These are phyloP conservation scores for Thozetella sp. DNA, from an alignment of 495 filamentous ascomycete genomes.

Conservation along the genomic window DNA sequence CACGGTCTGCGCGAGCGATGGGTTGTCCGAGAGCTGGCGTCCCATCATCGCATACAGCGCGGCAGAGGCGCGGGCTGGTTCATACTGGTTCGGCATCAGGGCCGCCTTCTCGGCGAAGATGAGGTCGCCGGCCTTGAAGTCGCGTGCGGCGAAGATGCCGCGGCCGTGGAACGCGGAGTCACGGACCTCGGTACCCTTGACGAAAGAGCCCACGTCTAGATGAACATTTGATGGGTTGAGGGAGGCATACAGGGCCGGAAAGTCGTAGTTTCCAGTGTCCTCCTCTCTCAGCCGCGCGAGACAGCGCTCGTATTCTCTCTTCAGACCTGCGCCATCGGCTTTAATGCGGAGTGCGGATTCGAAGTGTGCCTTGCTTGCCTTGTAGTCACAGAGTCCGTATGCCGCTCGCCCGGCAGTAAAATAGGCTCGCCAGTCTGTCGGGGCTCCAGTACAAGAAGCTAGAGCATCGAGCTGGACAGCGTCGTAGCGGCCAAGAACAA, in stretches of 20 bases:
- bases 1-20: constrained; percentile 38
- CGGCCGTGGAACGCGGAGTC: constrained; percentile 29
- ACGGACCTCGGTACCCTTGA: constrained; percentile 19
- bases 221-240: constrained; percentile 25
- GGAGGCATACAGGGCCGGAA: constrained; percentile 33
- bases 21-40: constrained; percentile 52
- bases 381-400: constrained; percentile 46
- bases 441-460: constrained; percentile 18
- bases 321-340: constrained; percentile 22
- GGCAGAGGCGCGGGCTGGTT: constrained; percentile 32
- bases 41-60: constrained; percentile 41
- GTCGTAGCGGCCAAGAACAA: constrained; percentile 46
- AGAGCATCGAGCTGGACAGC: constrained; percentile 46
- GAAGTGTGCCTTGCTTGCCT: constrained; percentile 19
- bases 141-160: constrained; percentile 51
- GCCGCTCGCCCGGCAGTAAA: constrained; percentile 48
- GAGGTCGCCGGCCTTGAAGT: constrained; percentile 50
- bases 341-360: constrained; percentile 32
- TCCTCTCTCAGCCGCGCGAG: constrained; percentile 34
- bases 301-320: constrained; percentile 33
- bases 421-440: constrained; percentile 45
- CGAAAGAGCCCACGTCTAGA: constrained; percentile 47
- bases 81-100: constrained; percentile 30
- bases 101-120: constrained; percentile 59
- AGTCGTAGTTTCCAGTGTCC: constrained; percentile 44